These are phyloP conservation scores for Haplosporangium sp. DNA, from an alignment of 371 early-diverging fungal species.

Conservation along the genomic window DNA sequence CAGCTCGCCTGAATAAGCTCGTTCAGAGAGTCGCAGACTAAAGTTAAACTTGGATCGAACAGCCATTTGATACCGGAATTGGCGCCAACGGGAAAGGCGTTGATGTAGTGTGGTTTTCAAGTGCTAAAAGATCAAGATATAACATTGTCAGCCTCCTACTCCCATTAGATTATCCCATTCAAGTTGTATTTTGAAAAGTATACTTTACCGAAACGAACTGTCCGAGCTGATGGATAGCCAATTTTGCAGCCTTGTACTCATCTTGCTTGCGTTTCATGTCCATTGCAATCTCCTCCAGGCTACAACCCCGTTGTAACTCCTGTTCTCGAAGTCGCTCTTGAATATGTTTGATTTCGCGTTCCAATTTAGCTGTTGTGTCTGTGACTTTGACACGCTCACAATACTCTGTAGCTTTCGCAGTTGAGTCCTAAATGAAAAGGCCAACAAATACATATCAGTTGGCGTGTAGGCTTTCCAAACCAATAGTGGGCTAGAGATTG, in stretches of 20 bases:
- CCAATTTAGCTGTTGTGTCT: slow-evolving; percentile 62
- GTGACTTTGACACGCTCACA: slow-evolving; percentile 75
- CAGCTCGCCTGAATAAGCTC: slow-evolving; percentile 92
- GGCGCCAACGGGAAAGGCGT: slow-evolving; percentile 74
- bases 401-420: slow-evolving; percentile 63
- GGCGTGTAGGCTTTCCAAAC: not conserved
- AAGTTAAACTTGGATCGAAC: slow-evolving; percentile 79
- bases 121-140: slow-evolving; percentile 37
- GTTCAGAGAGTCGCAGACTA: slow-evolving; percentile 73
- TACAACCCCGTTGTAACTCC: slow-evolving; percentile 61
- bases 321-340: slow-evolving; percentile 67
- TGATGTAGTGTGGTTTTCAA: slow-evolving; percentile 66
- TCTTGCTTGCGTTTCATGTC: slow-evolving; percentile 62
- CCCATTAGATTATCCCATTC: not conserved
- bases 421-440: slow-evolving; percentile 54
- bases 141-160: too few relatives aligned
- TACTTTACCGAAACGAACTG: slow-evolving; percentile 62
- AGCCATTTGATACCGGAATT: slow-evolving; percentile 80
- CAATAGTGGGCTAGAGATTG: not conserved
- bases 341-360: slow-evolving; percentile 68
- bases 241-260: slow-evolving; percentile 71
- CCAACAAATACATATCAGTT: not conserved
- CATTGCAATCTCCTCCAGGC: slow-evolving; percentile 68
- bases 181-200: not conserved
- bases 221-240: slow-evolving; percentile 63